Conservation (phyloP, 768 basidiomycete genomes). For the Ramaria sp. region DNA sequence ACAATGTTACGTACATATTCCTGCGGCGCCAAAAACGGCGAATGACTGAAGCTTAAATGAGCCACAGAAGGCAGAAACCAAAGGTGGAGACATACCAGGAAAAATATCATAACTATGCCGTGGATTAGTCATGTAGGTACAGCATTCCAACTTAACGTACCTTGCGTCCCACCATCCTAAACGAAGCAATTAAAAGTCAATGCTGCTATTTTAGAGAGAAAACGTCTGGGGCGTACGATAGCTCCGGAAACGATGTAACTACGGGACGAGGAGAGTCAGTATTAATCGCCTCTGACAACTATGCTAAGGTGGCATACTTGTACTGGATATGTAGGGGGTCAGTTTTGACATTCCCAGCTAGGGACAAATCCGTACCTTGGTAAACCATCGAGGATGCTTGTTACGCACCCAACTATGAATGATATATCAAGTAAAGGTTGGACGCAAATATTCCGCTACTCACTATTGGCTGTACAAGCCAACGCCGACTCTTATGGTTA, state of each 20-base stretch:
- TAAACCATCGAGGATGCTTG: constrained; percentile 28
- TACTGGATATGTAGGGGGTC: background rate
- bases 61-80: constrained; percentile 9
- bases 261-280: constrained; percentile 2
- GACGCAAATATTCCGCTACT: background rate
- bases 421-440: background rate
- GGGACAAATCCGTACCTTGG: constrained; percentile 17
- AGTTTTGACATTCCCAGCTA: background rate
- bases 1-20: constrained; percentile 6
- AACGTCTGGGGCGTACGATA: constrained; percentile 13
- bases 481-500: constrained; percentile 14
- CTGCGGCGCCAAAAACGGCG: constrained; percentile 22
- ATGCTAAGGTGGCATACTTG: background rate
- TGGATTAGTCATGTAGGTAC: background rate
- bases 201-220: background rate
- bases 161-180: constrained; percentile 27
- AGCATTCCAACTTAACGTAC: background rate
- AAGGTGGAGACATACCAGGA: constrained; percentile 6
- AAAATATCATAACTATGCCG: constrained; percentile 12
- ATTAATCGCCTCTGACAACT: too few species aligned
- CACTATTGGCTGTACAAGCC: constrained; percentile 17
- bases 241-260: constrained; percentile 31
- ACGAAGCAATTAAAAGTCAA: background rate
- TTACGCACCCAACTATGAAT: constrained; percentile 19
- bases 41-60: constrained; percentile 13